Evolutionary conservation across 73 alveolate genomes (phyloP).

Genomic region (Uronychia setigera): DNA sequence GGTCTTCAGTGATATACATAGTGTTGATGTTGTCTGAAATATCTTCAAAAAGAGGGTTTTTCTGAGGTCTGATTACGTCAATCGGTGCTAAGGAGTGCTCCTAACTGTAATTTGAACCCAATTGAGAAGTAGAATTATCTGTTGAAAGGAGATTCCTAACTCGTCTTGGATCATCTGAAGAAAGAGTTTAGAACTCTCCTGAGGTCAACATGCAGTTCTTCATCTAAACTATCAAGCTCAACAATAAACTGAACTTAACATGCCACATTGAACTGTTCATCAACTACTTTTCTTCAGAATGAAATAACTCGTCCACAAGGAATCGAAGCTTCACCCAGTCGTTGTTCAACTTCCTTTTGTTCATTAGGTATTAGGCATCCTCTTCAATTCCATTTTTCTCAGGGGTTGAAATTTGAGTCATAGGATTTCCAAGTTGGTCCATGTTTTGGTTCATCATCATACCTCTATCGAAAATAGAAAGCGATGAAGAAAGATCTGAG

Average conservation of each 20-base stretch:
- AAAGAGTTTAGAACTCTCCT: neutral
- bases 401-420: too few species aligned
- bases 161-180: neutral
- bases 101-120: too few species aligned
- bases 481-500: neutral
- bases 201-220: slow-evolving; percentile 35
- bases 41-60: neutral
- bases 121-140: too few species aligned
- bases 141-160: neutral
- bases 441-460: too few species aligned
- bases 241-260: slow-evolving; percentile 10
- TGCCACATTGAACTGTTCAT: slow-evolving; percentile 17
- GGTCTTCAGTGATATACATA: neutral
- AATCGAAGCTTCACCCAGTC: neutral
- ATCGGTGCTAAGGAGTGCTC: too few species aligned
- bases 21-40: neutral
- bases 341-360: neutral
- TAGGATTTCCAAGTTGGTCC: too few species aligned
- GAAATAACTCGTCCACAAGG: neutral
- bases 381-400: neutral
- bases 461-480: neutral
- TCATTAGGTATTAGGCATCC: neutral
- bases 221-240: slow-evolving; percentile 29
- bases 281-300: neutral
- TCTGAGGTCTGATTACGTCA: too few species aligned